Base-by-base conservation (phyloP, 495 filamentous ascomycete species). In the Pseudomonodictys pantanalensis region DNA sequence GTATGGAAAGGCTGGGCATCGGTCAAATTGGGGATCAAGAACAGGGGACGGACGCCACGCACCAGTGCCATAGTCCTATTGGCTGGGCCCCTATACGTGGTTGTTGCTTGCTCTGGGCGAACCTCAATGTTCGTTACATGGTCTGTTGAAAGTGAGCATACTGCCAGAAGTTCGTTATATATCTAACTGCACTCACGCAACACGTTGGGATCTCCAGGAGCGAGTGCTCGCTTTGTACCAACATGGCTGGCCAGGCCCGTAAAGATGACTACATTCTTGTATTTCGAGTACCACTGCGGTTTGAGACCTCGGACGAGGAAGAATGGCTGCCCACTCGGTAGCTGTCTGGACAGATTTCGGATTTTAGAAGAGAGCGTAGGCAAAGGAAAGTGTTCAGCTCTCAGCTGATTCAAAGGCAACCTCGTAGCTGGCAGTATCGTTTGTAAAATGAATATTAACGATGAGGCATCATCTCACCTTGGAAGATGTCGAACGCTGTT, bases 1-100 rank as follows among this genome's bases (percentile, higher is more conserved):
- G 41, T 43, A 43, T 43, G 41, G n/a, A 43, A 43, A 7, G 41
- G 41, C 41, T 43, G 41, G 41, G n/a, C n/a, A n/a, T n/a, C n/a
- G n/a, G n/a, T n/a, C n/a, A n/a, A n/a, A n/a, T n/a, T n/a, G n/a
- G n/a, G n/a, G n/a, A n/a, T n/a, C n/a, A n/a, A n/a, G n/a, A n/a
- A 38, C n/a, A 38, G n/a, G 32, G 32, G 32, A 38, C n/a, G n/a
- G n/a, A 38, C 32, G 32, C n/a, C n/a, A 17, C 6, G n/a, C n/a
- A 43, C 41, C 41, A 43, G 23, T 7, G 41, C 41, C 5, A 43
- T 43, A 7, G 41, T 43, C n/a, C 41, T 43, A 43, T 43, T 43
- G 7, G 41, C 41, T 7, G 41, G 41, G 5, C 41, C 41, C n/a
- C 41, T 7, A 17, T 43, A 43, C 5, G 41, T 43, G 5, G 41